A percentile compares a stretch with the other conserved stretches of the same genome.
These are phyloP conservation scores for Guadua angustifolia DNA, from an alignment of 176 grass and related monocot species.

Conservation along the genomic window DNA sequence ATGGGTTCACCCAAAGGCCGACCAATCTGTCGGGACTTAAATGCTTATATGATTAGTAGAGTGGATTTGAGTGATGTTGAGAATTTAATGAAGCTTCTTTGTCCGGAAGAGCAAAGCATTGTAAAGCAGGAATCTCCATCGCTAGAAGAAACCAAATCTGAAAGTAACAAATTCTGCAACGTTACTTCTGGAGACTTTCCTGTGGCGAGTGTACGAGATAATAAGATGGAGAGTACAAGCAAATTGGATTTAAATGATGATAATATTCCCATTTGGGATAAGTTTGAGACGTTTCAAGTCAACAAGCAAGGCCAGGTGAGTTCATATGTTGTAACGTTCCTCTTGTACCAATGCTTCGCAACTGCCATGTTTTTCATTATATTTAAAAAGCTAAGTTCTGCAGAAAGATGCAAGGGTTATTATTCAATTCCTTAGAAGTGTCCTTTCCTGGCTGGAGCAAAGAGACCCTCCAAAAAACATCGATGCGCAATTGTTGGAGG, in stretches of 20 bases:
- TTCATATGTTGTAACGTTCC: not conserved
- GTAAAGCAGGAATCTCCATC: not conserved
- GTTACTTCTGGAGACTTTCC: not conserved
- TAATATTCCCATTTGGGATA: slow-evolving; percentile 23
- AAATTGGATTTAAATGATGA: not conserved
- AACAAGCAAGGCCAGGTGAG: slow-evolving; percentile 44
- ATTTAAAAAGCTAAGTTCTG: slow-evolving; percentile 22
- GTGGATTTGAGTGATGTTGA: slow-evolving; percentile 47
- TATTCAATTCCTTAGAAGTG: slow-evolving; percentile 35
- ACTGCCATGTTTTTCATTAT: not conserved
- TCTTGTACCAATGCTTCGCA: not conserved
- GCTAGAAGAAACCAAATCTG: not conserved
- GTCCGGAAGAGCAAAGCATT: slow-evolving; percentile 25
- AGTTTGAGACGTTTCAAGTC: slow-evolving; percentile 50
- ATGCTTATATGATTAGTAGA: slow-evolving; percentile 41
- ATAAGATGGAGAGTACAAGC: slow-evolving; percentile 12
- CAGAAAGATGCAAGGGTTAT: slow-evolving; percentile 39
- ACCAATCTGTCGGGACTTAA: not conserved
- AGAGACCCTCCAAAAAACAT: slow-evolving; percentile 10
- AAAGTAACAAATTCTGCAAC: not conserved
- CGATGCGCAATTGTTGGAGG: slow-evolving; percentile 31
- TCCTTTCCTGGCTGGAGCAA: slow-evolving; percentile 31
- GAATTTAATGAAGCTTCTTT: slow-evolving; percentile 47
- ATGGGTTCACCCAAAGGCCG: slow-evolving; percentile 40
- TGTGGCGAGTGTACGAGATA: not conserved